Evolutionary conservation across 176 grass and related monocot genomes (phyloP).

Genomic region (Leersia perrieri): DNA sequence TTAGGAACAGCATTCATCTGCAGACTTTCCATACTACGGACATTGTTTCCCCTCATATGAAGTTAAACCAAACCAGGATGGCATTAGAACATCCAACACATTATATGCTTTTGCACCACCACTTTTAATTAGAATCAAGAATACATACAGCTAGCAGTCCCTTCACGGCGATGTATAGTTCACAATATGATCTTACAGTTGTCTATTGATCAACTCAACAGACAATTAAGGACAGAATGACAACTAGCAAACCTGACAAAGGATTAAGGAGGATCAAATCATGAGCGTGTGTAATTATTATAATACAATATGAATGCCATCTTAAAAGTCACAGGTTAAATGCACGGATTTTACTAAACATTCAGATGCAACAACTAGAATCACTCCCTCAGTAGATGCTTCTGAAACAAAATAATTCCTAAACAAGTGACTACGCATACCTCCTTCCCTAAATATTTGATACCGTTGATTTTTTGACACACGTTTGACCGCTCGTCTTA

Average conservation of each 20-base stretch:
- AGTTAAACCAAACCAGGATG: not conserved
- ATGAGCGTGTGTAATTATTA: not conserved
- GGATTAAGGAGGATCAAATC: not conserved
- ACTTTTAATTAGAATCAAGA: not conserved
- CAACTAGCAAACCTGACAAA: not conserved
- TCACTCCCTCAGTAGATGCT: not conserved
- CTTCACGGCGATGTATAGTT: not conserved
- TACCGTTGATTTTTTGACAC: no score
- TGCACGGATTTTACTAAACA: not conserved
- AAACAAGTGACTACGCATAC: not conserved
- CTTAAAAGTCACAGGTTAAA: not conserved
- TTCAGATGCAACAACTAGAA: not conserved
- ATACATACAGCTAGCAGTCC: not conserved
- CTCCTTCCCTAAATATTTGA: no score
- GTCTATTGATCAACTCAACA: not conserved
- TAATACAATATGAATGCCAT: not conserved
- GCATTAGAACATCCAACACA: not conserved
- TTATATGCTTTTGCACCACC: not conserved
- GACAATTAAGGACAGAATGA: not conserved
- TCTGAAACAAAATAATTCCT: not conserved
- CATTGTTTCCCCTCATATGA: not conserved
- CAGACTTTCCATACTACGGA: not conserved
- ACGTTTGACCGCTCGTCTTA: no score
- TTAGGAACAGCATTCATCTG: slow-evolving; percentile 12
- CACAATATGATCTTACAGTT: not conserved